These are phyloP conservation scores for Citrus unshiu DNA, from an alignment of 345 rosid genomes.

Conservation along the genomic window DNA sequence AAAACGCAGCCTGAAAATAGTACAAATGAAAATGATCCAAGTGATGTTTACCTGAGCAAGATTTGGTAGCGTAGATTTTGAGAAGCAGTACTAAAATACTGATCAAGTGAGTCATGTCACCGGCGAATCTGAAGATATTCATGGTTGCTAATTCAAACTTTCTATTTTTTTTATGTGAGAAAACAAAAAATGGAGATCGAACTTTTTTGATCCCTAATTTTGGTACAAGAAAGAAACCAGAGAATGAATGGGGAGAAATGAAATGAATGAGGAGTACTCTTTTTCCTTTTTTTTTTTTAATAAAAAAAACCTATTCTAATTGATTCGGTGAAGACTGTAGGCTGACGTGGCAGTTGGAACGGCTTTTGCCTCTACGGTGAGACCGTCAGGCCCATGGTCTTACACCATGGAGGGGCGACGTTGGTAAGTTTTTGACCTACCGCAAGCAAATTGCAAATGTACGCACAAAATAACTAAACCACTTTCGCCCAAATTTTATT, in stretches of 20 bases:
- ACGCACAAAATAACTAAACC: no score
- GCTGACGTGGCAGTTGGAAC: constrained; percentile 34
- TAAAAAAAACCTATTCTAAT: neutral
- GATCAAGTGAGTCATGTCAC: constrained; percentile 92
- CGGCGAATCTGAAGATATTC: constrained; percentile 94
- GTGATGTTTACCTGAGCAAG: constrained; percentile 67
- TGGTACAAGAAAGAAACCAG: neutral
- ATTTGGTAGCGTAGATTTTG: constrained; percentile 93
- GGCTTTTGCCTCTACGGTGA: constrained; percentile 11
- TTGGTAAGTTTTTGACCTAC: no score
- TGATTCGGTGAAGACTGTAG: neutral
- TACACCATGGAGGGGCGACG: no score
- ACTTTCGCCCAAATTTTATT: no score
- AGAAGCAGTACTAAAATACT: constrained; percentile 89
- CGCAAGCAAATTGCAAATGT: no score
- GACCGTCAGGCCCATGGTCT: no score
- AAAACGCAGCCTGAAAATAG: constrained; percentile 16
- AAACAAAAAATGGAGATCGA: constrained; percentile 14
- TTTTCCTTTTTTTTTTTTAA: neutral
- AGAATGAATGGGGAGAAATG: neutral
- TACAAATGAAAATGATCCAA: neutral
- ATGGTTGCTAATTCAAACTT: constrained; percentile 27
- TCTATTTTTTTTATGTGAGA: neutral
- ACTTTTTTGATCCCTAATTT: constrained; percentile 10
- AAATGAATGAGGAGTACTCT: neutral